These are phyloP conservation scores for Litsea cubeba DNA, from an alignment of 164 flowering plant species.

Conservation along the genomic window DNA sequence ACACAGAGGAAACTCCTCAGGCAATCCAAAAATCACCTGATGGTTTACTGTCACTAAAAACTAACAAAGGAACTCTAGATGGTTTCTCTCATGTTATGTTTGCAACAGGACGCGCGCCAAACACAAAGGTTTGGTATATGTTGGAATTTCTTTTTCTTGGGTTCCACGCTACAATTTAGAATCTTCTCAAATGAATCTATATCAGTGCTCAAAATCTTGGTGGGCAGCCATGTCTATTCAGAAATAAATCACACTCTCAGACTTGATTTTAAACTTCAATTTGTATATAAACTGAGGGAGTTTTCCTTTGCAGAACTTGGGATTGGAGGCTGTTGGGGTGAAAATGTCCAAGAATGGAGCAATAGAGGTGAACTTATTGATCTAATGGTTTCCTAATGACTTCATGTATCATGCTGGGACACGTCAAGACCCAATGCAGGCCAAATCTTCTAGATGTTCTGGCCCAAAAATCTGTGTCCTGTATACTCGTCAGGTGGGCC, in stretches of 20 bases:
- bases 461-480: not conserved
- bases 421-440: not conserved
- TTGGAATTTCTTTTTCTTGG: not conserved
- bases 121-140: conserved; percentile 66
- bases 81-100: conserved; percentile 99
- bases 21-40: conserved; percentile 64
- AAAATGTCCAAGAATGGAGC: conserved; percentile 77
- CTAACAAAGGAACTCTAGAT: conserved; percentile 77
- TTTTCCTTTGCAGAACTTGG: conserved; percentile 59
- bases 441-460: not conserved
- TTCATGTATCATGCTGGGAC: not conserved
- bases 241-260: not conserved
- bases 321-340: conserved; percentile 76
- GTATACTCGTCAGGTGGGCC: not conserved
- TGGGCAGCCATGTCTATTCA: no score
- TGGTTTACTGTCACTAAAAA: conserved; percentile 78
- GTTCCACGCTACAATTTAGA: not conserved
- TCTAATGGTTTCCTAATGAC: not conserved
- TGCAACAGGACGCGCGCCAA: conserved; percentile 95
- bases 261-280: not conserved
- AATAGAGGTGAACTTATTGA: conserved; percentile 52
- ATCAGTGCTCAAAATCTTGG: not conserved
- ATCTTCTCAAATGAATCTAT: not conserved
- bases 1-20: conserved; percentile 84
- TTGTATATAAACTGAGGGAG: not conserved